These are phyloP conservation scores for Aspergillus leporis DNA, from an alignment of 495 filamentous ascomycete genomes.

Conservation along the genomic window DNA sequence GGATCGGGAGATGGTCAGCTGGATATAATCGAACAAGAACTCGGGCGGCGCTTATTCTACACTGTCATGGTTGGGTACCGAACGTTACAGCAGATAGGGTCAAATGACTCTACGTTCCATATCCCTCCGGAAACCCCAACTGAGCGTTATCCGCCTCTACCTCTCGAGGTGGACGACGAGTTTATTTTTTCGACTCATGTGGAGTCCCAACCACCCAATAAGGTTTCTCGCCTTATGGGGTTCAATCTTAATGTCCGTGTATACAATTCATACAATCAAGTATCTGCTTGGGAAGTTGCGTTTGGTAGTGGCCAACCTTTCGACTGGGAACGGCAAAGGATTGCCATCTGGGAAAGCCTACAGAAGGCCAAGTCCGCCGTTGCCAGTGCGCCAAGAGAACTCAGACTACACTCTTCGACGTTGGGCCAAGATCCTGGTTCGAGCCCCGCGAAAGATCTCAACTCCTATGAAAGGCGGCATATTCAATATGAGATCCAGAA, in stretches of 20 bases:
- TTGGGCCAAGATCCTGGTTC: background rate
- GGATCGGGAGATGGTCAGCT: conserved; percentile 31
- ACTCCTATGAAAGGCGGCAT: conserved; percentile 36
- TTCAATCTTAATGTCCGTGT: conserved; percentile 78
- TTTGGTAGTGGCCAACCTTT: conserved; percentile 69
- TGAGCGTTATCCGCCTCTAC: conserved; percentile 78
- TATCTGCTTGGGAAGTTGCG: conserved; percentile 70
- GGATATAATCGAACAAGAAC: conserved; percentile 74
- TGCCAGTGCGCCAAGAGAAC: conserved; percentile 58
- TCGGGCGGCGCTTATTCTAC: conserved; percentile 79
- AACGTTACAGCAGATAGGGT: conserved; percentile 67
- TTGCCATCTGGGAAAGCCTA: conserved; percentile 60
- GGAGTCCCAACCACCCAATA: conserved; percentile 60
- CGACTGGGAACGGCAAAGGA: conserved; percentile 73
- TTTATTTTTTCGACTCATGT: conserved; percentile 66
- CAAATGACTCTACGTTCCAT: conserved; percentile 59
- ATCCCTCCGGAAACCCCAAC: conserved; percentile 70
- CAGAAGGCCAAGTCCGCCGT: conserved; percentile 60
- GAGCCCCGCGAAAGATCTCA: conserved; percentile 24
- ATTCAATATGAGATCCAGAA: conserved; percentile 84
- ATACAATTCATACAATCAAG: conserved; percentile 66
- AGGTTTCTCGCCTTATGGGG: conserved; percentile 64
- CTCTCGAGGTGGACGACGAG: conserved; percentile 76
- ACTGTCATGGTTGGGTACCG: conserved; percentile 66
- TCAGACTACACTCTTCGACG: conserved; percentile 46